Percentiles rank a stretch among this genome's conserved stretches.
Conservation (phyloP, 2,329 filamentous ascomycete genomes). For the Talaromyces sp. region DNA sequence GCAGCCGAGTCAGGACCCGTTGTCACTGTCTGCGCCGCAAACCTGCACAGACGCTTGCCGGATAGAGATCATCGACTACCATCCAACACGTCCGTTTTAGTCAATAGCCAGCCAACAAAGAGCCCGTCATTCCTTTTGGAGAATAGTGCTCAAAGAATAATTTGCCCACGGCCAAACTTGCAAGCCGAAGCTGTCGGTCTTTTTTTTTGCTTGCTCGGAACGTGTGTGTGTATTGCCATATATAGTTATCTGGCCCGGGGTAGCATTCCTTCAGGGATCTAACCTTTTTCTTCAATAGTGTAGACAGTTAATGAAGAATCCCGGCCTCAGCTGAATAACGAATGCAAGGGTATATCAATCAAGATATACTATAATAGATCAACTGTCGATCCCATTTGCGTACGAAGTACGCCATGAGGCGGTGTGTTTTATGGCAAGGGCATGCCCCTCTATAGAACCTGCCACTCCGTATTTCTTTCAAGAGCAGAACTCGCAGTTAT, state of each 20-base stretch:
- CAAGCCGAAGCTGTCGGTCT: not conserved
- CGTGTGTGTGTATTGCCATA: not conserved
- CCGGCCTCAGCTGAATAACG: not conserved
- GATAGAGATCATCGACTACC: not conserved
- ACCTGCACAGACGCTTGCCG: slow-evolving; percentile 9
- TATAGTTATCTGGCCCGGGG: not conserved
- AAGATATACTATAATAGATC: not conserved
- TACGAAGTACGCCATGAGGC: not conserved
- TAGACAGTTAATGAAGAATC: not conserved
- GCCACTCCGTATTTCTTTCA: not conserved
- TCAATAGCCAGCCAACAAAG: not conserved
- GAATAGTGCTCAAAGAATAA: not conserved
- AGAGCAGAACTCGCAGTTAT: not conserved
- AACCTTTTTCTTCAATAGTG: not conserved
- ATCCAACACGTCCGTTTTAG: not conserved
- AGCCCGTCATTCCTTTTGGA: not conserved
- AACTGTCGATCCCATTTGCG: not conserved
- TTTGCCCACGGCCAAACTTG: not conserved
- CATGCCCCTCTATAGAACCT: not conserved
- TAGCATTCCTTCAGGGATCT: not conserved
- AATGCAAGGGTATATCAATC: not conserved
- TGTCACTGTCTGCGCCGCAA: slow-evolving; percentile 10
- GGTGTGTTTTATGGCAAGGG: not conserved
- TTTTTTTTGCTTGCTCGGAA: not conserved
- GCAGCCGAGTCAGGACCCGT: not conserved